Percentiles rank a stretch among this genome's conserved stretches.
These are phyloP conservation scores for Apiotrichum porosum DNA, from an alignment of 1,284 basidiomycete genomes.

Conservation along the genomic window DNA sequence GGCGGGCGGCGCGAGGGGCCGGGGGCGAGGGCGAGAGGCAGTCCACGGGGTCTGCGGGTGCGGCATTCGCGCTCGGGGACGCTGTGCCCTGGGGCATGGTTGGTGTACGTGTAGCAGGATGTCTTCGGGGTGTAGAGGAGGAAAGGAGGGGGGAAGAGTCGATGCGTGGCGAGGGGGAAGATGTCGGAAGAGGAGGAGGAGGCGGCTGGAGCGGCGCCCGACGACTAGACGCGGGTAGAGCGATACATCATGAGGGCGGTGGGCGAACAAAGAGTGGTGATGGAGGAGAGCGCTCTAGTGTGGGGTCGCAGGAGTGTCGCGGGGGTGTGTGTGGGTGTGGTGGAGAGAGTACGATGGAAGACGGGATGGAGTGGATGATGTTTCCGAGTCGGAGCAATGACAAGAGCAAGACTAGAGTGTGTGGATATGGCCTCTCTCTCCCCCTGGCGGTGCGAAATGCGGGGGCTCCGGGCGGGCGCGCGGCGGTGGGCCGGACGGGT, in stretches of 20 bases:
- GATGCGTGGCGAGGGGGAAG: neutral
- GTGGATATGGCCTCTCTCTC: no score
- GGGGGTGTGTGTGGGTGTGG: no score
- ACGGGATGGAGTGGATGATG: no score
- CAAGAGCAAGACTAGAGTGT: no score
- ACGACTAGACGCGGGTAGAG: neutral
- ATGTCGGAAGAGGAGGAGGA: neutral
- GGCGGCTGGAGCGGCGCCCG: neutral
- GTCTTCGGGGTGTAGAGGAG: neutral
- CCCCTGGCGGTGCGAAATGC: no score
- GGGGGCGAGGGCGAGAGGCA: constrained; percentile 18
- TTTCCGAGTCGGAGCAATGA: no score
- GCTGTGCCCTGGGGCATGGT: neutral
- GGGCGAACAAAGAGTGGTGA: no score
- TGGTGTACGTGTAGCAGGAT: neutral
- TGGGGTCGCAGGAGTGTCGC: no score
- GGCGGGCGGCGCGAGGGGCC: constrained; percentile 21
- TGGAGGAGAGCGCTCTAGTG: no score
- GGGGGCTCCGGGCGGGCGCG: no score
- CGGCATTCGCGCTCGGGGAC: neutral
- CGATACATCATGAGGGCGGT: neutral
- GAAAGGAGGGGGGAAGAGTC: neutral
- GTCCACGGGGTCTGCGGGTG: neutral
- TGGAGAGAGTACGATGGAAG: no score
- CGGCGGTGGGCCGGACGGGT: no score